Percentiles rank a stretch among this genome's conserved stretches.
phyloP scores from a whole-genome alignment of 2,329 filamentous ascomycete species.

The Xenoacremonium recifei region DNA sequence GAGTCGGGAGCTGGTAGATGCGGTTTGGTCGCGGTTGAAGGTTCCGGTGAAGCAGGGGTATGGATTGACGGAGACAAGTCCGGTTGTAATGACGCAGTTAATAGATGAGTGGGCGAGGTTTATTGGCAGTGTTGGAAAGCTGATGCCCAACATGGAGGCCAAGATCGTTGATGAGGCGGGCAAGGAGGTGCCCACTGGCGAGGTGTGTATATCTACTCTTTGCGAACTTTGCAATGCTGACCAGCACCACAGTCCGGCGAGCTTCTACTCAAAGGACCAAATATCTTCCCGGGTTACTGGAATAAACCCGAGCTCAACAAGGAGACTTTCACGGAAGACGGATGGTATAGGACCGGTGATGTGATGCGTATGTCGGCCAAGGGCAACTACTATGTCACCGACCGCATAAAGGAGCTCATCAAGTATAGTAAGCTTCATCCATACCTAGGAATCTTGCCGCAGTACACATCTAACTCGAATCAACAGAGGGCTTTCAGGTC shows the following conservation, averaged over 20 bases:
- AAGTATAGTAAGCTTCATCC: constrained; percentile 45
- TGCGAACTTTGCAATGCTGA: too few species aligned
- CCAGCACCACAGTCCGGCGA: constrained; percentile 51
- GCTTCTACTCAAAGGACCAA: constrained; percentile 75
- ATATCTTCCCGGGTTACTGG: constrained; percentile 76
- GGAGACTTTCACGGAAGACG: constrained; percentile 71
- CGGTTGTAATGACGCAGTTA: constrained; percentile 71
- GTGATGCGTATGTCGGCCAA: constrained; percentile 75
- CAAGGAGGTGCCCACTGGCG: constrained; percentile 53
- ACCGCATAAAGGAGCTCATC: constrained; percentile 71
- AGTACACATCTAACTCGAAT: constrained; percentile 25
- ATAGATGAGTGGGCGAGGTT: constrained; percentile 74
- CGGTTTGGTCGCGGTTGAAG: constrained; percentile 70
- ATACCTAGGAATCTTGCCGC: not conserved
- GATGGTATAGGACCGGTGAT: constrained; percentile 90
- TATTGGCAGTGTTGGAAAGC: constrained; percentile 74
- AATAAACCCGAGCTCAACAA: constrained; percentile 70
- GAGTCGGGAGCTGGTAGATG: constrained; percentile 74
- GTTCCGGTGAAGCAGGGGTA: constrained; percentile 91
- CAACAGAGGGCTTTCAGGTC: constrained; percentile 63
- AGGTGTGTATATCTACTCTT: constrained; percentile 25
- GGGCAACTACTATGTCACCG: constrained; percentile 87
- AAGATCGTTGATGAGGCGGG: constrained; percentile 71
- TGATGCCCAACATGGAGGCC: constrained; percentile 76
- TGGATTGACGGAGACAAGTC: constrained; percentile 83